Percentiles rank a stretch among this genome's conserved stretches.
phyloP scores from a whole-genome alignment of 495 filamentous ascomycete species.

The Letharia columbiana region DNA sequence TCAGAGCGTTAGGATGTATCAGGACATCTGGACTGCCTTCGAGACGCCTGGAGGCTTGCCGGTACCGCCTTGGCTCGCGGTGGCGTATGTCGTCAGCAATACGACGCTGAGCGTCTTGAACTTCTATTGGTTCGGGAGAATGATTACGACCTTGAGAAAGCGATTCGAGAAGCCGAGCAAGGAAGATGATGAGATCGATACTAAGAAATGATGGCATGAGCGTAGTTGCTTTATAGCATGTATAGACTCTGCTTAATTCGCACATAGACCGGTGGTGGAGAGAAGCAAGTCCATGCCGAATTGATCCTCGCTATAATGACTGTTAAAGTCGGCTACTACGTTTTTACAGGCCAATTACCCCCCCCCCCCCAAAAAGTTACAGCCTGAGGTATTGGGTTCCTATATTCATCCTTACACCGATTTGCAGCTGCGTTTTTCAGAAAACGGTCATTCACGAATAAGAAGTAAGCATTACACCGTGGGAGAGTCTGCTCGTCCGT shows the following conservation, averaged over 20 bases:
- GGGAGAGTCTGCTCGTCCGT: background rate
- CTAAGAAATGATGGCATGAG: background rate
- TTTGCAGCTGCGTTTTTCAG: background rate
- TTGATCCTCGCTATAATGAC: background rate
- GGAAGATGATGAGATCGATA: conserved; percentile 3
- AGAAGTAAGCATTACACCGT: background rate
- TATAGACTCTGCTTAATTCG: background rate
- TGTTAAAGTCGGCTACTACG: background rate
- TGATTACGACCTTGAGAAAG: conserved; percentile 82
- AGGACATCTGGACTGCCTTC: conserved; percentile 65
- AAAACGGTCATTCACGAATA: background rate
- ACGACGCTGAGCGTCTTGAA: conserved; percentile 75
- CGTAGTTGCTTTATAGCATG: background rate
- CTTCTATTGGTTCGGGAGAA: conserved; percentile 93
- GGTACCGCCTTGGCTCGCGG: conserved; percentile 69
- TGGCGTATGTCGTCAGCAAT: conserved; percentile 67
- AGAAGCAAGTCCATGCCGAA: too few species aligned
- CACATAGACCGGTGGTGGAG: background rate
- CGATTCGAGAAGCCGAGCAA: conserved; percentile 52
- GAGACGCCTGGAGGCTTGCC: conserved; percentile 34
- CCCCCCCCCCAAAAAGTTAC: background rate
- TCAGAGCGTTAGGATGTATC: conserved; percentile 67
- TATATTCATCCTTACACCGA: too few species aligned
- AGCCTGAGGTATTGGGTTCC: too few species aligned
- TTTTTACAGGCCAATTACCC: too few species aligned